Evolutionary conservation across 345 rosid genomes (phyloP), one percentile per base, ranked within the genome.

Genomic region (Eucalyptus viminalis): DNA sequence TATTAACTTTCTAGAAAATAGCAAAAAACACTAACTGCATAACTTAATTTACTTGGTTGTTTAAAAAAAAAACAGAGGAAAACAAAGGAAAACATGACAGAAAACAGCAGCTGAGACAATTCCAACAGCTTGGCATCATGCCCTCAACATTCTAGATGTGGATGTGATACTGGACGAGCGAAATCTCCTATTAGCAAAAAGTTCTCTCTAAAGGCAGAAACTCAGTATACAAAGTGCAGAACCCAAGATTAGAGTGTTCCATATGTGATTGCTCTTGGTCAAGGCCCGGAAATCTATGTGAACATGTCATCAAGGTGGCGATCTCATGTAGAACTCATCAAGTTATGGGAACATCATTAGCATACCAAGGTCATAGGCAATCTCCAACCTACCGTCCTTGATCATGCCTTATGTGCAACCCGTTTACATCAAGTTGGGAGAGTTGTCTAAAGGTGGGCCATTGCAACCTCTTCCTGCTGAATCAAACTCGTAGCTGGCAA

Each of bases 301-400:
- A 92, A 93, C 95, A 93, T 86, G 93, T 92, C 49, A 69, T 93
- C 62, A 92, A 92, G 93, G 93, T 93, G 88, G 93, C 92, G 44
- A 92, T 93, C 62, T 76, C 92, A 53, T 92, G 93, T 69, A 93
- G n/a, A 58, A 25, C 67, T 67, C 88, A 92, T 86, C 94, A 91
- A 89, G 89, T 93, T 87, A 92, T 91, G 19, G 88, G 94, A 91
- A 93, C 94, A 24, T 87, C 93, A 53, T 86, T 93, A 88, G 90
- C 92, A 49, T 90, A 92, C 86, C 94, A 91, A 91, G 86, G 91
- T 87, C 93, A 92, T 91, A 87, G 91, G 50, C 93, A 90, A 89
- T 72, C 91, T 94, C 91, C 94, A 92, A 88, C 94, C 95, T 49
- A 50, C 91, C 40, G 92, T 93, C n/a, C 94, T 94, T 81, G 94